Evolutionary conservation across 306 rosid genomes (phyloP).

Genomic region (Trifolium repens): DNA sequence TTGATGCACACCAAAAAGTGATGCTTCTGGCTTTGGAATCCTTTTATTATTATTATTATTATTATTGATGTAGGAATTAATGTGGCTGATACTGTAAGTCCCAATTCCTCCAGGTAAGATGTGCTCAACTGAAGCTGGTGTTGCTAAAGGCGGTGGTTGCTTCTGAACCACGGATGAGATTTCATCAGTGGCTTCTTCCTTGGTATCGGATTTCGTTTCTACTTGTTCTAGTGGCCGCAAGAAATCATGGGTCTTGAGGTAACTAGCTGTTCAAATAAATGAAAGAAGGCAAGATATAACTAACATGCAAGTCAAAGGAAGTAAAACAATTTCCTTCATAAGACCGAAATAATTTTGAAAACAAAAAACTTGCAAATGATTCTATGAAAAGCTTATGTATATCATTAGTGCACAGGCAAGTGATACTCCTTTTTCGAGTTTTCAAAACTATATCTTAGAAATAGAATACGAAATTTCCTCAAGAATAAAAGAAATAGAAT

Average conservation of each 20-base stretch:
- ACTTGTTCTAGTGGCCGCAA: slow-evolving; percentile 80
- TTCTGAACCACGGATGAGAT: slow-evolving; percentile 58
- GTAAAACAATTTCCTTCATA: slow-evolving; percentile 12
- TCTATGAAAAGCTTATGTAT: slow-evolving; percentile 17
- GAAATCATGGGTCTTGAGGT: slow-evolving; percentile 91
- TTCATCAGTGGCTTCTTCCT: slow-evolving; percentile 69
- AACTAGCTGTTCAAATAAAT: slow-evolving; percentile 59
- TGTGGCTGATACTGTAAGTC: slow-evolving; percentile 89
- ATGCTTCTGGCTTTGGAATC: slow-evolving; percentile 78
- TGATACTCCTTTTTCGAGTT: too few relatives aligned
- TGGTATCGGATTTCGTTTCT: slow-evolving; percentile 56
- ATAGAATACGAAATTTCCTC: too few relatives aligned
- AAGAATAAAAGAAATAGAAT: too few relatives aligned
- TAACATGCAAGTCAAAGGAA: slow-evolving; percentile 18
- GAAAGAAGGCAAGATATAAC: slow-evolving; percentile 31
- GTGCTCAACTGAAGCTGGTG: slow-evolving; percentile 70
- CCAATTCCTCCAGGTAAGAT: slow-evolving; percentile 95
- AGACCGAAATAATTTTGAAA: not conserved
- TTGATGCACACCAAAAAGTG: slow-evolving; percentile 59
- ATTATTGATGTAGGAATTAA: slow-evolving; percentile 55
- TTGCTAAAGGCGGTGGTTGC: slow-evolving; percentile 43
- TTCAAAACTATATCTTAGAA: not conserved
- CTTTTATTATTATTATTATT: slow-evolving; percentile 50
- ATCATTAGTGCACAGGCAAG: not conserved
- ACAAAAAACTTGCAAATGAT: not conserved